phyloP scores from a whole-genome alignment of 1,284 basidiomycete genomes.

The Hypsizygus ulmarius region DNA sequence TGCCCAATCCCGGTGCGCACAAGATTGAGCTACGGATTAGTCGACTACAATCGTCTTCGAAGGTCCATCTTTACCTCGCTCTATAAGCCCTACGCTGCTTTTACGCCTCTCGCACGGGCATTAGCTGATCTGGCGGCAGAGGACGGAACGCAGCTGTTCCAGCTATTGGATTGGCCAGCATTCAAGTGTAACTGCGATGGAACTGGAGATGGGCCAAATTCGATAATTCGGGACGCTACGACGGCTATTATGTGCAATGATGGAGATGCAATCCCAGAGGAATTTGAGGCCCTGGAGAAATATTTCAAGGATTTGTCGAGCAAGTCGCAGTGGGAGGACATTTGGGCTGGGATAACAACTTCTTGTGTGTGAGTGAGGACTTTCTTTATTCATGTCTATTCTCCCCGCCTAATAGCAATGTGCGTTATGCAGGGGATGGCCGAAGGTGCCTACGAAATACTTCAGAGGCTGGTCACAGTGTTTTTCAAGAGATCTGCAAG shows the following conservation, averaged over 20 bases:
- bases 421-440: conserved; percentile 30
- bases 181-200: conserved; percentile 32
- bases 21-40: conserved; percentile 17
- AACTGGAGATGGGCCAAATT: conserved; percentile 11
- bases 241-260: conserved; percentile 40
- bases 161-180: conserved; percentile 20
- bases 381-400: neutral
- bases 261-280: conserved; percentile 30
- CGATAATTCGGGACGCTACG: conserved; percentile 27
- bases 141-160: conserved; percentile 30
- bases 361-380: conserved; percentile 29
- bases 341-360: conserved; percentile 28
- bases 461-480: conserved; percentile 28
- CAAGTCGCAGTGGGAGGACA: conserved; percentile 31
- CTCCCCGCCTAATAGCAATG: neutral
- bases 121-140: conserved; percentile 37
- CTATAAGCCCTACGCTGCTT: conserved; percentile 34
- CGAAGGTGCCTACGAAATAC: conserved; percentile 27
- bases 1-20: conserved; percentile 23
- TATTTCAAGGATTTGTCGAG: conserved; percentile 27
- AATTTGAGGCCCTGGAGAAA: conserved; percentile 28
- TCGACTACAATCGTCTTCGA: conserved; percentile 21
- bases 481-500: neutral
- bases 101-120: conserved; percentile 33
- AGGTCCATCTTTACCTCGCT: conserved; percentile 32